Conservation (phyloP, 1,139 yeast genomes). For the Diutina rugosa region DNA sequence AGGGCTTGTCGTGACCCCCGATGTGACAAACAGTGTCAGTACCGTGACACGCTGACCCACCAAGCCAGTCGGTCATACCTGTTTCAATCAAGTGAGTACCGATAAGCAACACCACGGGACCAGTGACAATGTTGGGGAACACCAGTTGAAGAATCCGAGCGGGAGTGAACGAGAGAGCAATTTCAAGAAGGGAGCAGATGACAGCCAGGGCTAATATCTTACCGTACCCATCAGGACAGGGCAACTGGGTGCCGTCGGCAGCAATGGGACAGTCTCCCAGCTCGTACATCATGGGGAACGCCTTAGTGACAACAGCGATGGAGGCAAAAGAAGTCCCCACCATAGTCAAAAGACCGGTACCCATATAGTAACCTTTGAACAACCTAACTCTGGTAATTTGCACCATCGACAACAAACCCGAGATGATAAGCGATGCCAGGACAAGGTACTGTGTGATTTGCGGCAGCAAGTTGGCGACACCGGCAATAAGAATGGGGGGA, state of each 20-base stretch:
- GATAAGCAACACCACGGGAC: constrained; percentile 79
- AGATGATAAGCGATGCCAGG: constrained; percentile 60
- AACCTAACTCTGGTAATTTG: constrained; percentile 81
- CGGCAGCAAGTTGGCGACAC: constrained; percentile 41
- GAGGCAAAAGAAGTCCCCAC: constrained; percentile 92
- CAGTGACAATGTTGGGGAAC: constrained; percentile 85
- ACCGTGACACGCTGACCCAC: constrained; percentile 62
- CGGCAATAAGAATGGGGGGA: constrained; percentile 64
- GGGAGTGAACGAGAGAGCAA: constrained; percentile 63
- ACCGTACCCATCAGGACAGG: constrained; percentile 89
- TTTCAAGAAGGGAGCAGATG: constrained; percentile 63
- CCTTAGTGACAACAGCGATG: constrained; percentile 63
- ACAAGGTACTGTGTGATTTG: constrained; percentile 57
- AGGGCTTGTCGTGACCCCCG: constrained; percentile 23
- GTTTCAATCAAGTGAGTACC: constrained; percentile 56
- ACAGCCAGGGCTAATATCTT: constrained; percentile 68
- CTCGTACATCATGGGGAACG: constrained; percentile 69
- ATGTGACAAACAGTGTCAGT: constrained; percentile 24
- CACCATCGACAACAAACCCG: constrained; percentile 60
- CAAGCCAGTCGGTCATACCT: constrained; percentile 78
- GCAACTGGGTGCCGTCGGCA: constrained; percentile 45
- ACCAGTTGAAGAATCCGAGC: constrained; percentile 53
- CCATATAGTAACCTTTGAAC: constrained; percentile 52
- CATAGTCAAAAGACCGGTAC: constrained; percentile 79
- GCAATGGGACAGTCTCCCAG: constrained; percentile 48